These are phyloP conservation scores for Bipolaris cookei DNA, from an alignment of 2,329 filamentous ascomycete genomes.

Conservation along the genomic window DNA sequence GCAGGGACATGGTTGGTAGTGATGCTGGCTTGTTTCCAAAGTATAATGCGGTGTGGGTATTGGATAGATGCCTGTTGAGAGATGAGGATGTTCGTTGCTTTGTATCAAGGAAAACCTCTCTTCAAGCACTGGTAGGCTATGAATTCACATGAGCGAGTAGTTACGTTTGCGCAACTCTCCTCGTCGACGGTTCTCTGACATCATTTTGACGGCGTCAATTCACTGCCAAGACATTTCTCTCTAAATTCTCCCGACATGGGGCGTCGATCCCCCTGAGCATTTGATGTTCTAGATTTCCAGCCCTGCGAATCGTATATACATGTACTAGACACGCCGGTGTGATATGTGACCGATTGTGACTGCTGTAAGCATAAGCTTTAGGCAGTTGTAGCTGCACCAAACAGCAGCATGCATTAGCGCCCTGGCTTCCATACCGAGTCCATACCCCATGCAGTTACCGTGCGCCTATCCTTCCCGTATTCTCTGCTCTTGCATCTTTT, in stretches of 20 bases:
- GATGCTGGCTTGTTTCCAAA: not conserved
- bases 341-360: not conserved
- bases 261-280: not conserved
- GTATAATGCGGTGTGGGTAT: not conserved
- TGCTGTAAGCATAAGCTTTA: not conserved
- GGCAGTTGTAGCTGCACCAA: constrained; percentile 6
- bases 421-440: not conserved
- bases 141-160: not conserved
- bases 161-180: not conserved
- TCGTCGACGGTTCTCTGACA: constrained; percentile 11
- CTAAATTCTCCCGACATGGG: not conserved
- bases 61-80: not conserved
- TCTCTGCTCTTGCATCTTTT: not conserved
- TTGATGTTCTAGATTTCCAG: not conserved
- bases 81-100: too few species aligned
- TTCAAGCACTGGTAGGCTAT: too few species aligned
- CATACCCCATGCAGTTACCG: constrained; percentile 6
- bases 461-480: not conserved
- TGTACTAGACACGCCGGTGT: not conserved
- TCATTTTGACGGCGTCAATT: constrained; percentile 25
- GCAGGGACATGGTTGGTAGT: not conserved
- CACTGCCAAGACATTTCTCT: not conserved
- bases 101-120: too few species aligned
- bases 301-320: not conserved
- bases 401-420: constrained; percentile 12